Evolutionary conservation across 2,329 filamentous ascomycete genomes (phyloP), one percentile per base, ranked within the genome.

Genomic region (Monosporascus sp.): DNA sequence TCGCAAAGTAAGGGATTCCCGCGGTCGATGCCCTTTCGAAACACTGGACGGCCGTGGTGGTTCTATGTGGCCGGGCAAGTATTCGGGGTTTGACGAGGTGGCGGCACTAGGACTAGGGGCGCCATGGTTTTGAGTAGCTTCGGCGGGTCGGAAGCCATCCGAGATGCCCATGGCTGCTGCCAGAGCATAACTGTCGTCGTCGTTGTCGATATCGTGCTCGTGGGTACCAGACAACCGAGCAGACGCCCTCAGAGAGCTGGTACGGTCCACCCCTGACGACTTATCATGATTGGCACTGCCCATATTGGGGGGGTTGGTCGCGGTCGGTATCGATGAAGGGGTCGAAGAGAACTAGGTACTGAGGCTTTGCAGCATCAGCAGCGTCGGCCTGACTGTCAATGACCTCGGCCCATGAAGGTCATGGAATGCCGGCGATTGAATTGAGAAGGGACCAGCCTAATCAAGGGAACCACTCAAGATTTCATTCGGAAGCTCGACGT

Each of bases 31-130:
- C n/a, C 77, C 72, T 57, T 86, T 86, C 15, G 78, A 72, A 48
- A 78, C 78, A 65, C 82, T 85, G 3, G 80, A 81, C 38, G 79
- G 75, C 53, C 78, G 73, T 53, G 59, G 63, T 52, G 61, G 61
- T 56, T 58, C 52, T 48, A 55, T 53, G 37, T 59, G 59, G 50
- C 60, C 45, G 43, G 58, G 50, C 37, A 58, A 56, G 38, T 48
- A 48, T 44, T 64, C 58, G 45, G 53, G 51, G 20, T 41, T 22
- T 28, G 63, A 60, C 43, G 60, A 58, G 31, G 55, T 54, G 24
- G 61, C 62, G 8, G 58, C 52, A 8, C 53, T 58, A 43, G 57
- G 60, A 14, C 9, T 14, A 14, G 31, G 31, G 31, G 11, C 9
- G 60, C 51, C 48, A 48, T 63, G 63, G 49, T 57, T 52, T 24